Evolutionary conservation across 1,139 yeast genomes (phyloP), one percentile per base, ranked within the genome.

Genomic region (Kodamaea plutei): DNA sequence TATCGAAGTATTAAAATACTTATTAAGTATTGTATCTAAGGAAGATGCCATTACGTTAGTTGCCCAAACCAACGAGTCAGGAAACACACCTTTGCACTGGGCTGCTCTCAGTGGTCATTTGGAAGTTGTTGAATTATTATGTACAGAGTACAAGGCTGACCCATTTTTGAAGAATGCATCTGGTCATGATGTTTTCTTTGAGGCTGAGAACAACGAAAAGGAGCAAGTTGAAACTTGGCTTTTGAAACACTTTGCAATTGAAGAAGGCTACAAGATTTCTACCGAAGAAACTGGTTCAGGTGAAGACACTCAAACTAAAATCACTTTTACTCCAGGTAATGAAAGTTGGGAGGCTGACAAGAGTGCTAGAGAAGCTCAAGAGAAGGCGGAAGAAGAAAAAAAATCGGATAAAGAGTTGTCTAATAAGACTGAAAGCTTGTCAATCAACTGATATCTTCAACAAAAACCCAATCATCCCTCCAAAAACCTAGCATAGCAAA

Each of bases 31-130:
- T 20, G 47, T 81, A 4, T 36, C 61, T 2, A 52, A 60, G 34
- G 68, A 66, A 25, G 69, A 73, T 19, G 73, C 75, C 22, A 56
- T 54, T 17, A 45, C 50, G 14, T 60, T 79, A 29, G 77, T 82
- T 18, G 69, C 76, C 34, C 59, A 66, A 15, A 69, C 64, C 35
- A 91, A 91, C 54, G 83, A 76, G 28, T 76, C 82, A 18, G 97
- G 97, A 4, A 91, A 91, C 54, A 88, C 98, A 0, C 82, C 97
- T 0, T 67, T 91, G 40, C 97, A 91, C 55, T 91, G 98, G 98
- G 96, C 97, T 1, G 74, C 95, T 1, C 73, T 77, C 44, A 88
- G 84, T 48, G 97, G 96, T 1, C 91, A 88, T 46, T 58, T 85
- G 39, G 79, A 74, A 3, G 66, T 81, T 7, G 93, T 87, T 23